Evolutionary conservation across 805 yeast genomes (phyloP), one percentile per base, ranked within the genome.

Genomic region (Yamadazyma scolyti): DNA sequence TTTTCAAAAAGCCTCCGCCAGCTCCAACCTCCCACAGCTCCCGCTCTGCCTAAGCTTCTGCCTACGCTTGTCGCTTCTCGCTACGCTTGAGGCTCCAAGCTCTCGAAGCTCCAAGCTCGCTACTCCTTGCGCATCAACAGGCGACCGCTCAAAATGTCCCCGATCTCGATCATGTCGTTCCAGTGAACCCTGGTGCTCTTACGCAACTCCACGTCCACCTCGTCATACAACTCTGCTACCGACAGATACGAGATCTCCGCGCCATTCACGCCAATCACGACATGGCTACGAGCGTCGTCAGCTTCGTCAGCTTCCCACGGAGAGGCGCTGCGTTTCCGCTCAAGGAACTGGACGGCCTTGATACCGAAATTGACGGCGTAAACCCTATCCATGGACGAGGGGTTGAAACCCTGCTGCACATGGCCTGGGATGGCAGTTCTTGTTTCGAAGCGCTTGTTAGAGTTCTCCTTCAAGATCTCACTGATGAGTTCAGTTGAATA

Each of bases 401-500:
- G 93, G 18, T 76, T 61, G 30, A 79, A 79, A 51, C 94, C 94
- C 54, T 84, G 94, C 61, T 84, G 93, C 19, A 83, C 89, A 52
- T 83, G 94, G 14, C 94, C 93, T 15, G 94, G 94, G 33, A 80
- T 69, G 9, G 93, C 93, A 5, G 89, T 77, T 54, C 80, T 78
- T 14, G 86, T 77, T 46, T 83, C 90, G 44, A 81, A 84, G 46
- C 75, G 68, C 20, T 82, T 80, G 13, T 71, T 61, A 17, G 79
- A 73, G 39, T 77, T 78, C 43, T 76, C 81, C 36, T 72, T 70
- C 39, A 81, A 71, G 34, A 84, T 79, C 22, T 79, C 77, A n/a
- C 90, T 82, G 48, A 84, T 68, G 16, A 78, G 69, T 31, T 79
- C 75, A 2, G 89, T 75, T 9, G 79, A 59, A 42, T 79, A 70